Evolutionary conservation across 140 eudicot genomes (phyloP).

Genomic region (Senecio squalidus): DNA sequence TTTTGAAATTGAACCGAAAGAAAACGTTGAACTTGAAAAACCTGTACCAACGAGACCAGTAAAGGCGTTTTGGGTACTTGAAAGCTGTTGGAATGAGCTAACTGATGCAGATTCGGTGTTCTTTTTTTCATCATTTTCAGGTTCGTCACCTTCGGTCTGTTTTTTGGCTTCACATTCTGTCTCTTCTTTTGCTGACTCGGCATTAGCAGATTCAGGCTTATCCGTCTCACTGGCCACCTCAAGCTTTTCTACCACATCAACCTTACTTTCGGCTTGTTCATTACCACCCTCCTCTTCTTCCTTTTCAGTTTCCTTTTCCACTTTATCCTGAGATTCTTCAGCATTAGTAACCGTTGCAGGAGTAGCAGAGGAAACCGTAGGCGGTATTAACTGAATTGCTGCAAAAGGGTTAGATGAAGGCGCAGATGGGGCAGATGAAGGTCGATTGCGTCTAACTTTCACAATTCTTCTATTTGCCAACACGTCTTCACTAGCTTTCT

Average conservation of each 20-base stretch:
- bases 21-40: conserved; percentile 67
- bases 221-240: too few relatives aligned
- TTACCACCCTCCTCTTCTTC: conserved; percentile 8
- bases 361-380: conserved; percentile 27
- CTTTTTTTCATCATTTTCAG: not conserved
- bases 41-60: conserved; percentile 88
- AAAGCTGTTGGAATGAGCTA: conserved; percentile 76
- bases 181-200: not conserved
- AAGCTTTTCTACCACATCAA: not conserved
- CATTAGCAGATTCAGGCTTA: conserved; percentile 13
- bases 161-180: conserved; percentile 9
- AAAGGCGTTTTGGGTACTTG: conserved; percentile 87
- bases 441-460: conserved; percentile 62
- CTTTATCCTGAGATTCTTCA: conserved; percentile 16
- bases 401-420: conserved; percentile 88
- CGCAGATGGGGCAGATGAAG: conserved; percentile 39
- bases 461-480: conserved; percentile 76
- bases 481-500: conserved; percentile 81
- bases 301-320: conserved; percentile 7
- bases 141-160: not conserved
- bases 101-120: conserved; percentile 36
- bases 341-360: conserved; percentile 15
- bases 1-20: conserved; percentile 64
- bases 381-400: conserved; percentile 55
- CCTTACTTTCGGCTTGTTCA: conserved; percentile 3